Conservation (phyloP, 768 basidiomycete genomes). For the Podaxis carcinomalis region DNA sequence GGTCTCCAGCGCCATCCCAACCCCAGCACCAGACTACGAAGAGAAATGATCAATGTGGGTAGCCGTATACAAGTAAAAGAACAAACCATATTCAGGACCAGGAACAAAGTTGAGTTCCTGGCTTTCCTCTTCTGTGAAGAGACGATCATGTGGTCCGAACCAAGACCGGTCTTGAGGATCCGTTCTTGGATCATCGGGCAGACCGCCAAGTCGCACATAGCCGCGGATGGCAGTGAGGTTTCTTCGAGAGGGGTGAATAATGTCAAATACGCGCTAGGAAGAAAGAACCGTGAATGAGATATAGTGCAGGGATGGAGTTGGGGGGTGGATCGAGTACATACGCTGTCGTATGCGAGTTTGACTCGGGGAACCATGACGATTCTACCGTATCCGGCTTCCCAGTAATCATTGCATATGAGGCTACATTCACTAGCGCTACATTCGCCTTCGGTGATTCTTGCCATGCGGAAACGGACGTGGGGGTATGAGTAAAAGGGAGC, state of each 20-base stretch:
- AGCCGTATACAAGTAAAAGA: background rate
- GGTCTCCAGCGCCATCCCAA: constrained; percentile 98
- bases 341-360: constrained; percentile 92
- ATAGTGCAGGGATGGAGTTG: background rate
- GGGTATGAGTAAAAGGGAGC: constrained; percentile 92
- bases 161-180: constrained; percentile 97
- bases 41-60: background rate
- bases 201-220: constrained; percentile 91
- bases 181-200: constrained; percentile 92
- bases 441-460: constrained; percentile 78
- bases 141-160: constrained; percentile 95
- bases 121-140: constrained; percentile 87
- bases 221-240: constrained; percentile 96
- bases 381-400: constrained; percentile 92
- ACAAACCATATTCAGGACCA: constrained; percentile 85
- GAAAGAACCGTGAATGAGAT: constrained; percentile 4
- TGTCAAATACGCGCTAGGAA: constrained; percentile 84
- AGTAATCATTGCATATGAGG: constrained; percentile 98
- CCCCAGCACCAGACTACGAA: constrained; percentile 97
- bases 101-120: constrained; percentile 70
- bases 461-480: constrained; percentile 95
- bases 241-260: constrained; percentile 85
- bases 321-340: constrained; percentile 27
- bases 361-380: constrained; percentile 98
- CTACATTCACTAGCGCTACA: constrained; percentile 96